These are phyloP conservation scores for Chimonanthus praecox DNA, from an alignment of 164 flowering plant genomes.

Conservation along the genomic window DNA sequence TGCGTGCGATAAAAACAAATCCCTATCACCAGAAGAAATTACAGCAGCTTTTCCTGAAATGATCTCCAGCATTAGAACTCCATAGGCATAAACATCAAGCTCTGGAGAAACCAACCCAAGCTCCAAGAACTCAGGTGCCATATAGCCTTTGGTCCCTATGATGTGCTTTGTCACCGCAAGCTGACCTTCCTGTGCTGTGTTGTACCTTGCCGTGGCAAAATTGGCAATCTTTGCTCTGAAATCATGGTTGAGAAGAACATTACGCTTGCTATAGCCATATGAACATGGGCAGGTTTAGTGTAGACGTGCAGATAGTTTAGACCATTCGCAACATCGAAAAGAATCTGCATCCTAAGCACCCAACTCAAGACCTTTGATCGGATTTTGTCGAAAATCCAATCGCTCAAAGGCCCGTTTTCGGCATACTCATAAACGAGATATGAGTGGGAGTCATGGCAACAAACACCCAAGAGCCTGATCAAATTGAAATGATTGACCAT, in stretches of 20 bases:
- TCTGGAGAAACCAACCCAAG: slow-evolving; percentile 37
- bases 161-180: slow-evolving; percentile 12
- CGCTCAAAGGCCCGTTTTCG: slow-evolving; percentile 51
- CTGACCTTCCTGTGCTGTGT: slow-evolving; percentile 12
- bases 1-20: slow-evolving; percentile 5
- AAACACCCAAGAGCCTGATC: slow-evolving; percentile 45
- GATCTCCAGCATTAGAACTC: slow-evolving; percentile 61
- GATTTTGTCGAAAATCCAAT: slow-evolving; percentile 34
- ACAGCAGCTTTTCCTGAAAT: slow-evolving; percentile 45
- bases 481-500: slow-evolving; percentile 64
- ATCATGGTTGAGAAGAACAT: slow-evolving; percentile 37
- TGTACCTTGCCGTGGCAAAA: slow-evolving; percentile 43
- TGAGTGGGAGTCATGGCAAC: slow-evolving; percentile 27
- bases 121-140: slow-evolving; percentile 67
- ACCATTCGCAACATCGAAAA: slow-evolving; percentile 61
- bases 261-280: slow-evolving; percentile 50
- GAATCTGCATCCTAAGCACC: slow-evolving; percentile 49
- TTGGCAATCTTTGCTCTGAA: slow-evolving; percentile 62
- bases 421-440: slow-evolving; percentile 57
- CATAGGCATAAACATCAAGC: slow-evolving; percentile 70
- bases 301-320: slow-evolving; percentile 64
- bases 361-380: slow-evolving; percentile 24
- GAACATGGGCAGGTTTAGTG: slow-evolving; percentile 48
- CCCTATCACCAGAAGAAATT: background rate
- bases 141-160: slow-evolving; percentile 46